Evolutionary conservation across 345 rosid genomes (phyloP), one percentile per base, ranked within the genome.

Genomic region (Turnera subulata): DNA sequence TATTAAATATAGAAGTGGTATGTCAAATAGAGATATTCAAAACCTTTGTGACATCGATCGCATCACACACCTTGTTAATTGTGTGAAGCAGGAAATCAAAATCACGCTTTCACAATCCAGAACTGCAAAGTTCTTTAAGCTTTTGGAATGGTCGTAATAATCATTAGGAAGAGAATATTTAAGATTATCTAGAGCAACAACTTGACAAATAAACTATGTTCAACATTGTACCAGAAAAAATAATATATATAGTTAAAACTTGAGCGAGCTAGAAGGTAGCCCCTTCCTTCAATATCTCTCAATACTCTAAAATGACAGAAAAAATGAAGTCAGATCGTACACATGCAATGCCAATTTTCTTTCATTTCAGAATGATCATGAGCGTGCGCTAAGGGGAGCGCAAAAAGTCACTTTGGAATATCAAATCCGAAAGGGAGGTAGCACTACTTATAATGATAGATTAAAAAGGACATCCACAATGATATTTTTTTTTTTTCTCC

Each of bases 361-460:
- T 10, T 29, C 8, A 14, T 11, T 1, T 59, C 61, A 37, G n/a
- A 19, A 54, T 55, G 70, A 75, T 63, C 67, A 52, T 35, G 53
- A 67, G 73, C 80, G 63, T 75, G 80, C 75, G 48, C 26, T 11
- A 23, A 55, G 62, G 40, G 61, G 62, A 46, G 64, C 50, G 13
- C 17, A 56, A 50, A 61, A 59, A 19, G 70, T 66, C 51, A 46
- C 61, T 67, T 70, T 6, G 5, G 35, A 14, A 35, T 33, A 63
- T 59, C 44, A 53, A 53, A 43, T 59, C 53, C 19, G 55, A 67
- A 67, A 67, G 58, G 63, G 43, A 43, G 46, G 8, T 2, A 21
- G 44, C 62, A 58, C 44, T 58, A 11, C 1, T 13, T 37, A 11
- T 5, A 13, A 40, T 40, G 11, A 40, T 40, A 38, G 59, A 6